Conservation (phyloP, 768 basidiomycete genomes). For the Sporobolomyces roseus region DNA sequence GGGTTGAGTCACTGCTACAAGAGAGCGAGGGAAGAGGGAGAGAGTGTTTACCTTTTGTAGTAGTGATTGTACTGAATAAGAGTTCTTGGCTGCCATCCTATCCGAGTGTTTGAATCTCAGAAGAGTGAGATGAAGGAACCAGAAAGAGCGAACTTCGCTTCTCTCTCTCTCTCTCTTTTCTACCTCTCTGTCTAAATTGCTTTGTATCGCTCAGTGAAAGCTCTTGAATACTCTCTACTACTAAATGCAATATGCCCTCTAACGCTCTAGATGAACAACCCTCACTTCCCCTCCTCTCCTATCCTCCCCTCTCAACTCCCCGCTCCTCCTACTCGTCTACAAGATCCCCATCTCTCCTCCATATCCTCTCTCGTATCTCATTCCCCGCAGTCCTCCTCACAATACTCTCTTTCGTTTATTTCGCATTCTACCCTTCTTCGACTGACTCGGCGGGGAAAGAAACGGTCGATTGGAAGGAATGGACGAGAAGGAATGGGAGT, state of each 20-base stretch:
- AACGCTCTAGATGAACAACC: too few relatives aligned
- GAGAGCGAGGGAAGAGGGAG: not conserved
- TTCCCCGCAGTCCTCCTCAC: not conserved
- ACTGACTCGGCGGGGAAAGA: not conserved
- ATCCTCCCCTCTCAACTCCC: not conserved
- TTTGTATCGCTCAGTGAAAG: too few relatives aligned
- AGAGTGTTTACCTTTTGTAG: slow-evolving; percentile 18
- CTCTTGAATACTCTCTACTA: too few relatives aligned
- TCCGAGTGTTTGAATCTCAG: not conserved
- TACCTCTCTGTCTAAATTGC: not conserved
- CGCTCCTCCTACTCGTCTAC: not conserved
- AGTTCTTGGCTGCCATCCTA: slow-evolving; percentile 25
- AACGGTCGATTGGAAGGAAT: not conserved
- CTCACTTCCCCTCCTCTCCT: slow-evolving; percentile 6
- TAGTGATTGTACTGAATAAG: slow-evolving; percentile 21
- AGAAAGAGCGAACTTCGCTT: not conserved
- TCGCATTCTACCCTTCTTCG: not conserved
- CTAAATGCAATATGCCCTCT: too few relatives aligned
- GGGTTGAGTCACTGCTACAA: not conserved
- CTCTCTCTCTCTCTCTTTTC: too few relatives aligned
- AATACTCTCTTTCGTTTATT: not conserved
- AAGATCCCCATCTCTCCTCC: not conserved
- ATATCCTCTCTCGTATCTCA: not conserved
- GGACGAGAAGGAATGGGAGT: slow-evolving; percentile 7
- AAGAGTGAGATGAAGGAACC: not conserved